Evolutionary conservation across 1,284 basidiomycete genomes (phyloP).

Genomic region (Stereum hirsutum): DNA sequence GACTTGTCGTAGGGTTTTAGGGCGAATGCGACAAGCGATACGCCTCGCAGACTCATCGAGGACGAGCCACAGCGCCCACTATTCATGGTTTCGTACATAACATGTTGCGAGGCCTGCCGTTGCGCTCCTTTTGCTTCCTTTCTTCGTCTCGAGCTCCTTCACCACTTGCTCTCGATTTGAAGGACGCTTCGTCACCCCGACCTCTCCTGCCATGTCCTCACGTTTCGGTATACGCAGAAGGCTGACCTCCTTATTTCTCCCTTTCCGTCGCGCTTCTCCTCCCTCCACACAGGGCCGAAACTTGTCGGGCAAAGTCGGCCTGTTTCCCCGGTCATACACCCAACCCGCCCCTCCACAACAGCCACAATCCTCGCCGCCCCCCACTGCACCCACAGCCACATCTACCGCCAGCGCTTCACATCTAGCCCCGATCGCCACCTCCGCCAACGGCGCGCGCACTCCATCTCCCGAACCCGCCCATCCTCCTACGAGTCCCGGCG

Average conservation of each 20-base stretch:
- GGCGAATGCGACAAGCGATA: too few species aligned
- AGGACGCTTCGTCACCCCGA: conserved; percentile 1
- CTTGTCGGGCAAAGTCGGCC: conserved; percentile 69
- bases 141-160: neutral
- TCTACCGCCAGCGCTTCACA: neutral
- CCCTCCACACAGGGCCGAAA: conserved; percentile 66
- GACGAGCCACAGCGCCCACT: too few species aligned
- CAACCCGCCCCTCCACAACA: conserved; percentile 47
- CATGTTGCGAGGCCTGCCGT: too few species aligned
- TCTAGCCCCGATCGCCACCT: neutral
- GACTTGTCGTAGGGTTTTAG: too few species aligned
- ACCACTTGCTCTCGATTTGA: neutral
- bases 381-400: neutral
- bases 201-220: too few species aligned
- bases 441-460: neutral
- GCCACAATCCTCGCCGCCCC: conserved; percentile 15
- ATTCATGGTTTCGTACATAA: too few species aligned
- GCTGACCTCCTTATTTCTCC: too few species aligned
- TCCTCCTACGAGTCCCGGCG: neutral
- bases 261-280: too few species aligned
- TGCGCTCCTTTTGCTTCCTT: too few species aligned
- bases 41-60: too few species aligned
- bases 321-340: conserved; percentile 93
- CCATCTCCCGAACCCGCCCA: neutral
- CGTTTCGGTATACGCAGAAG: too few species aligned